Percentiles rank a stretch among this genome's conserved stretches.
These are phyloP conservation scores for Tolypocladium ovalisporum DNA, from an alignment of 2,329 filamentous ascomycete species.

Conservation along the genomic window DNA sequence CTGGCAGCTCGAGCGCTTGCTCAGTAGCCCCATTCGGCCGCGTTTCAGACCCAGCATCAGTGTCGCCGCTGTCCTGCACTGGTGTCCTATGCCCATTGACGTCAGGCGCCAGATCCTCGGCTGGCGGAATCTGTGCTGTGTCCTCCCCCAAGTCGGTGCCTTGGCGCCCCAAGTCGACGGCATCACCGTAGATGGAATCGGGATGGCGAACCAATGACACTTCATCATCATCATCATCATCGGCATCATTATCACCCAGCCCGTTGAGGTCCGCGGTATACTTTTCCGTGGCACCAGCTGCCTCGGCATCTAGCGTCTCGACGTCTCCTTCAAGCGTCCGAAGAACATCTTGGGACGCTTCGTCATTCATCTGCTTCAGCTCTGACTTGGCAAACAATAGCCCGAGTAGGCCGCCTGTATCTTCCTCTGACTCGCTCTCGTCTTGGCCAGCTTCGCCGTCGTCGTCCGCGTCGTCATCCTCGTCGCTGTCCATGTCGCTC, in stretches of 20 bases:
- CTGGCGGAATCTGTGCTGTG: not conserved
- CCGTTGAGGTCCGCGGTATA: not conserved
- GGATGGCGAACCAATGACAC: constrained; percentile 21
- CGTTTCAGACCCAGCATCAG: not conserved
- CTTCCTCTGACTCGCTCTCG: constrained; percentile 30
- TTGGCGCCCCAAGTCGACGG: not conserved
- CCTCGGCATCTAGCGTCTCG: constrained; percentile 10
- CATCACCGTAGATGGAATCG: constrained; percentile 9
- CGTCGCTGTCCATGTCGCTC: constrained; percentile 35
- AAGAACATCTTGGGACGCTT: constrained; percentile 14
- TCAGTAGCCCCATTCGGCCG: not conserved
- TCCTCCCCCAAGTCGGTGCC: not conserved
- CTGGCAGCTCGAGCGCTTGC: too few species aligned
- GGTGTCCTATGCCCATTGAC: not conserved
- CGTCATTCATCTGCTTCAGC: constrained; percentile 37
- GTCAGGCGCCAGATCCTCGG: not conserved
- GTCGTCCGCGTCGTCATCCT: constrained; percentile 23
- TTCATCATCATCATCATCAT: constrained; percentile 21
- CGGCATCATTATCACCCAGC: constrained; percentile 12
- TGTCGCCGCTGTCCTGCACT: not conserved
- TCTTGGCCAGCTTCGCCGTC: constrained; percentile 30
- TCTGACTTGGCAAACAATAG: constrained; percentile 50
- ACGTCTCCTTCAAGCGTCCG: constrained; percentile 13
- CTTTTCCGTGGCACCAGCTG: constrained; percentile 1
- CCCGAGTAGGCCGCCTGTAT: constrained; percentile 39